Evolutionary conservation across 2,329 filamentous ascomycete genomes (phyloP).

Genomic region (Pseudopyrenochaeta lycopersici): DNA sequence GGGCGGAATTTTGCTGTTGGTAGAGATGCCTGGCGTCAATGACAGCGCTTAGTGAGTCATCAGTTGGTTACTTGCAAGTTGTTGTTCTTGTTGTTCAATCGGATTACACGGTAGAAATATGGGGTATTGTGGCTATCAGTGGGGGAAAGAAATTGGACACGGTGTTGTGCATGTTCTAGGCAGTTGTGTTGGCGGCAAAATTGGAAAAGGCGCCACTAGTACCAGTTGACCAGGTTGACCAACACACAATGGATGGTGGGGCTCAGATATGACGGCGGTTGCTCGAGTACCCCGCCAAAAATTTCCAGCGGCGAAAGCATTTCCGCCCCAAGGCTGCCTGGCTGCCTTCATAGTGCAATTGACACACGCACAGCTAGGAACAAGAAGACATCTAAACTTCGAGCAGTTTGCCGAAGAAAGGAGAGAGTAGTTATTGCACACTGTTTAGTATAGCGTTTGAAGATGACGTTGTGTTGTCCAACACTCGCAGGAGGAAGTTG

Average conservation of each 20-base stretch:
- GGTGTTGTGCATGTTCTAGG: slow-evolving; percentile 24
- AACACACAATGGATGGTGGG: slow-evolving; percentile 16
- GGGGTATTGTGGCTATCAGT: slow-evolving; percentile 7
- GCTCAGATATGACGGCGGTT: slow-evolving; percentile 15
- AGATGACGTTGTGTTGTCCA: slow-evolving; percentile 14
- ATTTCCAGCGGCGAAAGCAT: slow-evolving; percentile 6
- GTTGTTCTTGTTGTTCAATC: neutral
- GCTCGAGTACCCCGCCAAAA: slow-evolving; percentile 25
- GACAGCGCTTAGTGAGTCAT: slow-evolving; percentile 11
- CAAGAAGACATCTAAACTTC: neutral
- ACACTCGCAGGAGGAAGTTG: slow-evolving; percentile 32
- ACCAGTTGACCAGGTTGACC: neutral
- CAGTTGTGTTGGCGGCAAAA: slow-evolving; percentile 3
- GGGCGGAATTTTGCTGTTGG: neutral
- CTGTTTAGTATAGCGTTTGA: neutral
- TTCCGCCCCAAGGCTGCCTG: neutral
- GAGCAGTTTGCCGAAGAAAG: neutral
- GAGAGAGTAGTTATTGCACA: neutral
- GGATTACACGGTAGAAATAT: slow-evolving; percentile 1
- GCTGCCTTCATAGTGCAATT: neutral
- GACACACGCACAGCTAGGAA: neutral
- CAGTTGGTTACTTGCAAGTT: neutral
- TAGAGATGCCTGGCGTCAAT: slow-evolving; percentile 1
- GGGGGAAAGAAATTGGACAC: slow-evolving; percentile 16
- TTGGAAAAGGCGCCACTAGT: slow-evolving; percentile 6